Evolutionary conservation across 2,329 filamentous ascomycete species (phyloP), one percentile per base, ranked within the genome.

Genomic region (Talaromyces amestolkiae): DNA sequence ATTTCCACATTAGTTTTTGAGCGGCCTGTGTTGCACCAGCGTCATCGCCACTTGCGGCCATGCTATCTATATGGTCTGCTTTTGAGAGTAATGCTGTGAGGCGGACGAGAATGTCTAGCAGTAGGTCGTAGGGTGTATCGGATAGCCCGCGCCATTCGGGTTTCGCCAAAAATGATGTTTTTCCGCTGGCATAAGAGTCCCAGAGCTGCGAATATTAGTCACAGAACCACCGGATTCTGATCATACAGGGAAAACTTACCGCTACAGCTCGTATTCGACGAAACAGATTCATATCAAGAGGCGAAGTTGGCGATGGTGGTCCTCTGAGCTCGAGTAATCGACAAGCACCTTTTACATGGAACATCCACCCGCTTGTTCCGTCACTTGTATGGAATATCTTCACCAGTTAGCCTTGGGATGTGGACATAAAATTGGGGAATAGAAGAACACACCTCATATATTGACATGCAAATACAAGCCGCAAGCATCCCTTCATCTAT

Each of bases 201-300:
- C 60, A 66, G 15, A 66, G 27, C 64, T 66, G 8, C 19, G 8
- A 61, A 27, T 8, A 19, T 66, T 51, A 66, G 64, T 13, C 33
- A 53, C 39, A 39, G 17, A 4, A 15, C 19, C 9, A 51, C 53
- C 4, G 31, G 1, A 39, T 31, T 27, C 47, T 51, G 3, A 37
- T 15, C 8, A 24, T 22, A 33, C 33, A n/a, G 11, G 13, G 31
- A 43, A 13, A 27, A 24, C 60, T 66, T 66, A 66, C 64, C 51
- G 64, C 64, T 43, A 61, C 64, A 33, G 64, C 59, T 66, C 64
- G 59, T 58, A 66, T 66, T 63, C 64, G 64, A 43, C 64, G 59
- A 39, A 58, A 66, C 9, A 66, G 64, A 53, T 66, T 66, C 64
- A 66, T 66, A 43, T 66, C 64, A 54, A 66, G 64, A 43, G 64